phyloP scores from a whole-genome alignment of 2,329 filamentous ascomycete species.

The Beauveria rudraprayagi region DNA sequence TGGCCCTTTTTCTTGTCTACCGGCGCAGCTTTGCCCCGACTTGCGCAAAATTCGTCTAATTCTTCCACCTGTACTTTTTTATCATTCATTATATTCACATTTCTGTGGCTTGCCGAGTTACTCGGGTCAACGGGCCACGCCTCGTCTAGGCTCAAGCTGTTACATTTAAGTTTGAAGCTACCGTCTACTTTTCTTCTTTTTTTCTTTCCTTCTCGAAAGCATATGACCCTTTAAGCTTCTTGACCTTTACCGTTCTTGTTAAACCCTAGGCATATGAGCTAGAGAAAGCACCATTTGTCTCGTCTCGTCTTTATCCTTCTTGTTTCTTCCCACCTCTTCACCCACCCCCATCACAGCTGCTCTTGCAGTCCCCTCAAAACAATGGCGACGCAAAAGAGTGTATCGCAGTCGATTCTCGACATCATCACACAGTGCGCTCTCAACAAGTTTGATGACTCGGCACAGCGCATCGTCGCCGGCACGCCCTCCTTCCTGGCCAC shows the following conservation, averaged over 20 bases:
- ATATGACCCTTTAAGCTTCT: too few species aligned
- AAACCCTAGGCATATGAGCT: too few species aligned
- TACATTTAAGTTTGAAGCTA: too few species aligned
- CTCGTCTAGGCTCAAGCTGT: too few species aligned
- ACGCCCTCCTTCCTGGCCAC: slow-evolving; percentile 17
- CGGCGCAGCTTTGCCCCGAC: background rate
- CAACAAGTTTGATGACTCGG: slow-evolving; percentile 20
- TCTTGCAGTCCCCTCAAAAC: background rate
- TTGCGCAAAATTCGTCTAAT: background rate
- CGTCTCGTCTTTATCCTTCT: too few species aligned
- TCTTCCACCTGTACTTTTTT: background rate
- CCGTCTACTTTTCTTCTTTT: too few species aligned
- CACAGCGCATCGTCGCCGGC: slow-evolving; percentile 13
- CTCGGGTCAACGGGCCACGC: too few species aligned
- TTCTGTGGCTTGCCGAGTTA: background rate
- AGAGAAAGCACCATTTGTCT: too few species aligned
- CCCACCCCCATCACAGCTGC: background rate
- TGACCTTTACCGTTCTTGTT: too few species aligned
- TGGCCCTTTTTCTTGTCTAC: background rate
- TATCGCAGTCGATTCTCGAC: slow-evolving; percentile 15
- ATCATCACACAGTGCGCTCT: slow-evolving; percentile 21
- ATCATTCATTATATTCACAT: background rate
- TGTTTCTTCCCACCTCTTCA: background rate
- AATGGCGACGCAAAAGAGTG: background rate
- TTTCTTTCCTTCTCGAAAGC: too few species aligned